Evolutionary conservation across 257 asterid genomes (phyloP).

Genomic region (Jacaranda copaia): DNA sequence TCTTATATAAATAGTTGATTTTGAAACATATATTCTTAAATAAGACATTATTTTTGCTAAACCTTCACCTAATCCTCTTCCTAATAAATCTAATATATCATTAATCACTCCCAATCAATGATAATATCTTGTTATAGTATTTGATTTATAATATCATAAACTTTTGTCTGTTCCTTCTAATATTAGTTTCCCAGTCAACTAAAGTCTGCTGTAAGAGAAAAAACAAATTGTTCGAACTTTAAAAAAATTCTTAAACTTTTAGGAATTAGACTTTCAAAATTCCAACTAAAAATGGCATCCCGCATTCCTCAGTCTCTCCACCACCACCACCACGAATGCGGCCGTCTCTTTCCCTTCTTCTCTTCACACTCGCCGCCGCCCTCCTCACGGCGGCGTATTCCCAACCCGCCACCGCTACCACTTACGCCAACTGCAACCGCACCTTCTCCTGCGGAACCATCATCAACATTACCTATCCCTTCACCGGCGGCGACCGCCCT

Average conservation of each 20-base stretch:
- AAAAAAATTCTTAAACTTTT: constrained; percentile 15
- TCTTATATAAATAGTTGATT: too few relatives aligned
- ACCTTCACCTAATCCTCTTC: constrained; percentile 4
- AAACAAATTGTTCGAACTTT: constrained; percentile 29
- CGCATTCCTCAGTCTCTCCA: too few relatives aligned
- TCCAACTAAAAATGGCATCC: not conserved
- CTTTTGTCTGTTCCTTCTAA: not conserved
- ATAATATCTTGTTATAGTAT: not conserved
- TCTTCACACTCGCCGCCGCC: constrained; percentile 37
- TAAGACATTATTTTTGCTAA: not conserved
- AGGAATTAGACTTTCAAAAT: not conserved
- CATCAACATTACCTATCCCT: constrained; percentile 58
- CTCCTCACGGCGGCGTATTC: constrained; percentile 39
- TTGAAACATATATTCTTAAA: too few relatives aligned
- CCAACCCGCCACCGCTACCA: constrained; percentile 31
- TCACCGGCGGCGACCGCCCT: constrained; percentile 67
- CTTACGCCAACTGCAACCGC: constrained; percentile 48
- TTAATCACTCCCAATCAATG: not conserved
- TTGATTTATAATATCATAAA: constrained; percentile 21
- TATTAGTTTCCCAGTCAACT: constrained; percentile 34
- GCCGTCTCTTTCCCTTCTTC: constrained; percentile 37
- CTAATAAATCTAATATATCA: not conserved
- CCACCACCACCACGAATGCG: not conserved
- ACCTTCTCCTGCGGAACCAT: constrained; percentile 62
- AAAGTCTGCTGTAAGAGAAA: constrained; percentile 33